Base-by-base conservation (phyloP, 2,329 filamentous ascomycete species). In the Beauveria brongniartii region DNA sequence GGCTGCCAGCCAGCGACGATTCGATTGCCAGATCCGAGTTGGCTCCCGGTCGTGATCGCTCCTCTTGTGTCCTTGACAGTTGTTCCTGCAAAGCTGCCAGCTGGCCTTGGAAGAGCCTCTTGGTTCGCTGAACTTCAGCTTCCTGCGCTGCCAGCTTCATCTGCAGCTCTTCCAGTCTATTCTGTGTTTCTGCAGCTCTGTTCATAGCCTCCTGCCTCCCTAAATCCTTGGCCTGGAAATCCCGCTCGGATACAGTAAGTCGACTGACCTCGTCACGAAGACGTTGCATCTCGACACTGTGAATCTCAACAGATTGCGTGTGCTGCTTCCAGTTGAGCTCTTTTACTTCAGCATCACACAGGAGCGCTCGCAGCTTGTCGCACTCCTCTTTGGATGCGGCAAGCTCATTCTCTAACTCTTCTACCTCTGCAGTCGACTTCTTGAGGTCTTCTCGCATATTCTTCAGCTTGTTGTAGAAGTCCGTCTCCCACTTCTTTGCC, bases 401-500 rank as follows among this genome's bases (percentile, higher is more conserved):
- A 2, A 92, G 73, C 61, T 88, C 85, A 18, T 78, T 77, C 41
- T 80, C 79, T 6, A 90, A 72, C 8, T 74, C 71, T 28, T 83
- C 80, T 48, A 83, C 79, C 63, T 89, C 85, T 0, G 72, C 72
- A 28, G 78, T 81, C 78, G 83, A 87, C 63, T 79, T 81, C 72
- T 86, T 90, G 64, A 87, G 85, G 62, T 91, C 88, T 62, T 91
- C 88, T 55, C 86, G 82, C 46, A 91, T 78, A 3, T 77, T 75
- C 64, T 84, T 82, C 48, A 92, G 75, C 71, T 89, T 91, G 57
- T 79, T 78, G 54, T 82, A 84, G 37, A 92, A 77, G 65, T 91
- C 87, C 2, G 80, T 82, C 68, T 93, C 90, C 82, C 89, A 90
- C 69, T 90, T 92, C 74, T 90, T 90, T 1, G 87, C 82, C 66